These are phyloP conservation scores for Pseudozyma flocculosa DNA, from an alignment of 1,284 basidiomycete genomes.

Conservation along the genomic window DNA sequence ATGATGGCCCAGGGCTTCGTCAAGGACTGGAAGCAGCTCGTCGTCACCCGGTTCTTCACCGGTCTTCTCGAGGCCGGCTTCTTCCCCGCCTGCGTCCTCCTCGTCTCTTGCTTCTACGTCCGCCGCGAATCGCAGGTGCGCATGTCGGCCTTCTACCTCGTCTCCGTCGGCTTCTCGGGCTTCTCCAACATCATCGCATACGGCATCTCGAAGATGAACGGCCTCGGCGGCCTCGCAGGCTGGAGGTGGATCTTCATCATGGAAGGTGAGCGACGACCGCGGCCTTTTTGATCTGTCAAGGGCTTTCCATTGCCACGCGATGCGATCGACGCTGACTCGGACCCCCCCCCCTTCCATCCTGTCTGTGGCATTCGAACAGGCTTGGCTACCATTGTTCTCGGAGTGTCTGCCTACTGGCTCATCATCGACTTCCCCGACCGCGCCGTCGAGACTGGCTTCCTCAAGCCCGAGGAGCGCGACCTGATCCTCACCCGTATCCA, in stretches of 20 bases:
- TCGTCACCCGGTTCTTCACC: conserved; percentile 59
- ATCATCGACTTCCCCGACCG: conserved; percentile 61
- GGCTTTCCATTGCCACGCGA: no score
- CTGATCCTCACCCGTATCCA: conserved; percentile 60
- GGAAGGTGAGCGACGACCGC: conserved; percentile 12
- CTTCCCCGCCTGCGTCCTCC: conserved; percentile 57
- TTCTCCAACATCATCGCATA: conserved; percentile 61
- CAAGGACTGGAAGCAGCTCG: conserved; percentile 47
- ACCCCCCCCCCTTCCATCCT: no score
- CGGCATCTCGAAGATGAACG: conserved; percentile 44
- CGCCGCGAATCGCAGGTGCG: conserved; percentile 60
- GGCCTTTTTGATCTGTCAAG: no score
- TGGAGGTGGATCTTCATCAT: conserved; percentile 55
- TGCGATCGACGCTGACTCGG: no score
- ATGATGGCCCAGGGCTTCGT: conserved; percentile 56
- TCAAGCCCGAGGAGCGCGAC: conserved; percentile 58
- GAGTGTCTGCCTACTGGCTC: conserved; percentile 31
- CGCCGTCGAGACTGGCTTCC: conserved; percentile 58
- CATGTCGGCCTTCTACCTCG: conserved; percentile 60
- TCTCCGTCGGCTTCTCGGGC: conserved; percentile 56
- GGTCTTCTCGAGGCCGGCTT: conserved; percentile 54
- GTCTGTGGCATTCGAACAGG: no score
- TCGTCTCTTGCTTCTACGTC: conserved; percentile 62
- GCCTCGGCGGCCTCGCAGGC: conserved; percentile 21
- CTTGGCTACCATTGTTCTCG: conserved; percentile 32